Conservation (phyloP, 148 eudicot species). For the Rhododendron molle region DNA sequence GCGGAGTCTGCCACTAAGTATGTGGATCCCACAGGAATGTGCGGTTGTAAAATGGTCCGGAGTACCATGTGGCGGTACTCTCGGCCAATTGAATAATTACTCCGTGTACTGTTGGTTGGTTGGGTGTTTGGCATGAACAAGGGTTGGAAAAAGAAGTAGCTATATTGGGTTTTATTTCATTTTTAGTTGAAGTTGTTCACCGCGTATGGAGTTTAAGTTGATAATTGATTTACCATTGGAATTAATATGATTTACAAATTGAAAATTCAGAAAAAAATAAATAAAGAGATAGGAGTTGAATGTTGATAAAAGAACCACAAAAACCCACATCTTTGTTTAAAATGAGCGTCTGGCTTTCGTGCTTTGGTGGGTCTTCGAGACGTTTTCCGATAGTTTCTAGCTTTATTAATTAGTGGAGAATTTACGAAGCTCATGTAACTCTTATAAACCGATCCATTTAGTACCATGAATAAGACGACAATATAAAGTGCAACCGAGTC, state of each 20-base stretch:
- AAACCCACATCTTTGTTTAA: neutral
- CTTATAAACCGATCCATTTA: too few species aligned
- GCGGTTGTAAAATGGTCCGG: too few species aligned
- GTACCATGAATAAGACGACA: too few species aligned
- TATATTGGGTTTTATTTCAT: neutral
- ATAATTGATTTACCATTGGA: too few species aligned
- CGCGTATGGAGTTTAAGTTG: neutral
- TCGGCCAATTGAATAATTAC: too few species aligned
- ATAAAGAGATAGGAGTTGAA: neutral
- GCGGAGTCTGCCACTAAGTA: too few species aligned
- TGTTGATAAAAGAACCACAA: neutral
- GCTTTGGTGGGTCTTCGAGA: neutral
- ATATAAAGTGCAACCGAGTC: too few species aligned
- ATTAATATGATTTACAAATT: neutral
- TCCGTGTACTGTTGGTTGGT: neutral
- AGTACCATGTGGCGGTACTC: too few species aligned
- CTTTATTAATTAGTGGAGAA: neutral
- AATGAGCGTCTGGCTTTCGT: neutral
- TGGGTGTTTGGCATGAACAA: neutral
- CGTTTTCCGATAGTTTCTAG: neutral
- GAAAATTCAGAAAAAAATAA: neutral
- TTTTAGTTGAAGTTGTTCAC: neutral
- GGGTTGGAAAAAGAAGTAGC: neutral
- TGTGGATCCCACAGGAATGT: too few species aligned
- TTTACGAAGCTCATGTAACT: too few species aligned